These are phyloP conservation scores for Aspergillus udagawae DNA, from an alignment of 2,329 filamentous ascomycete species.

Conservation along the genomic window DNA sequence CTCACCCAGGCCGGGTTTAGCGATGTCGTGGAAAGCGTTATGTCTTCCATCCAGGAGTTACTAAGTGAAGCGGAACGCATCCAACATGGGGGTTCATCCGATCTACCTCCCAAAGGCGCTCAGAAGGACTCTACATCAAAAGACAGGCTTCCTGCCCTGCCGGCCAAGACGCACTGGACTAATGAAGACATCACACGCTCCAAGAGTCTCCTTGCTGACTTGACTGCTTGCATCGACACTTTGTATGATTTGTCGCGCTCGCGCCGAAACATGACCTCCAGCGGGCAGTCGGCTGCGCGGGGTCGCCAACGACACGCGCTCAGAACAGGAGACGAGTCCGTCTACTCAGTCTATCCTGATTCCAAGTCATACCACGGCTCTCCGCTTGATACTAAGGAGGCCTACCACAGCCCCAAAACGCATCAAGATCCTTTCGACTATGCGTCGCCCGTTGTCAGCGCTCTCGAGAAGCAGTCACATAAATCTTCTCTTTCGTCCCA, in stretches of 20 bases:
- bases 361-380: slow-evolving; percentile 31
- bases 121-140: slow-evolving; percentile 28
- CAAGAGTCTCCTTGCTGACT: slow-evolving; percentile 55
- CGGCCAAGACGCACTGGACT: slow-evolving; percentile 43
- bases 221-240: slow-evolving; percentile 61
- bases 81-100: slow-evolving; percentile 44
- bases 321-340: slow-evolving; percentile 19
- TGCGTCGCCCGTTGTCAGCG: slow-evolving; percentile 11
- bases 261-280: slow-evolving; percentile 41
- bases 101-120: slow-evolving; percentile 34
- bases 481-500: slow-evolving; percentile 25
- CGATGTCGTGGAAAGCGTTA: slow-evolving; percentile 60
- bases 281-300: slow-evolving; percentile 21
- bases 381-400: slow-evolving; percentile 35
- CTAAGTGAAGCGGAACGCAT: slow-evolving; percentile 59
- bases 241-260: slow-evolving; percentile 61
- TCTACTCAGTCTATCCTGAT: slow-evolving; percentile 20
- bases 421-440: slow-evolving; percentile 22
- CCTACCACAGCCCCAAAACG: slow-evolving; percentile 18
- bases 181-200: slow-evolving; percentile 52
- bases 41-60: slow-evolving; percentile 61
- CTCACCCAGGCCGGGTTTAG: slow-evolving; percentile 60
- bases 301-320: slow-evolving; percentile 22
- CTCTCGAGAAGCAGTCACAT: slow-evolving; percentile 15
- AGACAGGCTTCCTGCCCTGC: slow-evolving; percentile 27